Evolutionary conservation across 306 rosid genomes (phyloP).

Genomic region (Trifolium dubium): DNA sequence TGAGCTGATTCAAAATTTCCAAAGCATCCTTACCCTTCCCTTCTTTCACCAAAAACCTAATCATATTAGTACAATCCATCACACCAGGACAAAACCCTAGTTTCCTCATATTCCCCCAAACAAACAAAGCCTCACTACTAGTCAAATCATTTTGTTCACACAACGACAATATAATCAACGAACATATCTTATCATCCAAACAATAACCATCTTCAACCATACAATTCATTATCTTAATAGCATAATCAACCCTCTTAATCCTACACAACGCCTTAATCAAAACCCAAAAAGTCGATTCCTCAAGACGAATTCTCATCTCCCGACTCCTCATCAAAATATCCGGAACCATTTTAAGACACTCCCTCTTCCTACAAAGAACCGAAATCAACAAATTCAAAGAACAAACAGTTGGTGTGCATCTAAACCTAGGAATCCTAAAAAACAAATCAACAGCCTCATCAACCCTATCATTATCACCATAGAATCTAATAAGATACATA

Average conservation of each 20-base stretch:
- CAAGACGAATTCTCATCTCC: constrained; percentile 64
- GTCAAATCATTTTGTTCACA: constrained; percentile 50
- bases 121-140: constrained; percentile 51
- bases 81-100: constrained; percentile 65
- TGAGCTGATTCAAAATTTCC: constrained; percentile 58
- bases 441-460: constrained; percentile 70
- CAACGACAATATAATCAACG: constrained; percentile 64
- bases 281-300: constrained; percentile 69
- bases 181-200: constrained; percentile 58
- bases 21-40: constrained; percentile 62
- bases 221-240: constrained; percentile 60
- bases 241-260: constrained; percentile 60
- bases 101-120: constrained; percentile 60
- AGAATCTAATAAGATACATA: constrained; percentile 52
- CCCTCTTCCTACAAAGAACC: constrained; percentile 60
- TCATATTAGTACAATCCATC: constrained; percentile 64
- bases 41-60: constrained; percentile 62
- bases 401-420: constrained; percentile 71
- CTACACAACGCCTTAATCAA: constrained; percentile 64
- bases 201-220: constrained; percentile 69
- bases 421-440: constrained; percentile 64
- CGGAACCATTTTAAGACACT: constrained; percentile 65
- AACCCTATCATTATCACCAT: constrained; percentile 44
- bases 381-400: constrained; percentile 66
- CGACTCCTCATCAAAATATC: constrained; percentile 61